phyloP scores from a whole-genome alignment of 257 asterid genomes.

The Nicotiana tabacum region DNA sequence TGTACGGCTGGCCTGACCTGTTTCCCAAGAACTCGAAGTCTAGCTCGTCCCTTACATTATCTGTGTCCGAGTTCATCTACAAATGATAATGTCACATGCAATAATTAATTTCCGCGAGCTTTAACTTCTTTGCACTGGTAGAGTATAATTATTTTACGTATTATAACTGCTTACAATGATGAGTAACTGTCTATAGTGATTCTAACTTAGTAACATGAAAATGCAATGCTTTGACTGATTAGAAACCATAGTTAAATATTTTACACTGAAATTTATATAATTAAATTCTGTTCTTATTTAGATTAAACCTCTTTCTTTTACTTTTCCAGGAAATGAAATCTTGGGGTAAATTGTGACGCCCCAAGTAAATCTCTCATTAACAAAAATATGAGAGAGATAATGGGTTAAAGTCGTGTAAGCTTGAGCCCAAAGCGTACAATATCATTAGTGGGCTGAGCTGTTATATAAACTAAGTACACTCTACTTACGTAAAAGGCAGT shows the following conservation, averaged over 20 bases:
- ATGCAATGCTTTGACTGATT: no score
- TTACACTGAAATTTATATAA: no score
- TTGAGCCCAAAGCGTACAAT: no score
- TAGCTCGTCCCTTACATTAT: slow-evolving; percentile 53
- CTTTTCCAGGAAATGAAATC: background rate
- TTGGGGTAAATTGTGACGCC: background rate
- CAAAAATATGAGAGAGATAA: no score
- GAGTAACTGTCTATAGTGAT: no score
- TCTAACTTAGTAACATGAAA: no score
- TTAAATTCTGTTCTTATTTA: no score
- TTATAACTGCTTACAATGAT: no score
- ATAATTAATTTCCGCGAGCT: background rate
- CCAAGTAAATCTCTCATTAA: no score
- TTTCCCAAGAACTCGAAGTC: slow-evolving; percentile 93
- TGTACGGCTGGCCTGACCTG: slow-evolving; percentile 82
- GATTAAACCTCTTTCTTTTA: background rate
- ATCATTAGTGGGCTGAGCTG: no score
- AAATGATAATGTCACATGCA: background rate
- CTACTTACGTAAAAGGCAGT: slow-evolving; percentile 38
- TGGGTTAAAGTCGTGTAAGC: no score
- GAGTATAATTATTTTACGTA: background rate
- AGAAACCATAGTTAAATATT: no score
- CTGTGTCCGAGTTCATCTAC: slow-evolving; percentile 76
- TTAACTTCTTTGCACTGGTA: background rate
- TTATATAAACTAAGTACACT: background rate